Evolutionary conservation across 805 yeast genomes (phyloP).

Genomic region (Lachancea dasiensis): DNA sequence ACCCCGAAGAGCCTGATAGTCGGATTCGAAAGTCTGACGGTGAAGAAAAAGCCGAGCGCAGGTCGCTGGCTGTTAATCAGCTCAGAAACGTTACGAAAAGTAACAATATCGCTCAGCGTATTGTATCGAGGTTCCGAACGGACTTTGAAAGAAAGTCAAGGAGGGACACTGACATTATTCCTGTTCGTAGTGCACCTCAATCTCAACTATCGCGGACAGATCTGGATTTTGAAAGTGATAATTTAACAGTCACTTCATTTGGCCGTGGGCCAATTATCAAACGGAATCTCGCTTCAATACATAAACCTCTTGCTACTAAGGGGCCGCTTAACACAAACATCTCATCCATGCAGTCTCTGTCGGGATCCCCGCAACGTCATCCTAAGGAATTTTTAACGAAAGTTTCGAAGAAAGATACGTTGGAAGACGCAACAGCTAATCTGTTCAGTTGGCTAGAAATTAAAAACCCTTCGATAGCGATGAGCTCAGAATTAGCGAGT

Average conservation of each 20-base stretch:
- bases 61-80: slow-evolving; percentile 25
- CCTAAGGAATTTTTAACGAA: not conserved
- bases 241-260: not conserved
- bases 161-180: not conserved
- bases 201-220: not conserved
- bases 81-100: slow-evolving; percentile 23
- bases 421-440: not conserved
- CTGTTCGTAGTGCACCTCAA: not conserved
- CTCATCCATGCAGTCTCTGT: not conserved
- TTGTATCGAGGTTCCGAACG: slow-evolving; percentile 20
- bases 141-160: slow-evolving; percentile 11
- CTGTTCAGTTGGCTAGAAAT: slow-evolving; percentile 50
- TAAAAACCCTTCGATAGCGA: slow-evolving; percentile 70
- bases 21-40: not conserved
- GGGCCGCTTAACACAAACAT: not conserved
- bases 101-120: slow-evolving; percentile 21
- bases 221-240: not conserved
- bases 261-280: slow-evolving; percentile 2
- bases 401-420: not conserved
- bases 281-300: slow-evolving; percentile 4
- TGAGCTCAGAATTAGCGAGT: slow-evolving; percentile 47
- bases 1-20: not conserved
- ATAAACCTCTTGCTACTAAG: not conserved
- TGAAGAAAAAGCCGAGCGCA: slow-evolving; percentile 11
- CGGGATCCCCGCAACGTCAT: slow-evolving; percentile 3